Conservation (phyloP, 2,329 filamentous ascomycete species). For the Monilinia aucupariae region DNA sequence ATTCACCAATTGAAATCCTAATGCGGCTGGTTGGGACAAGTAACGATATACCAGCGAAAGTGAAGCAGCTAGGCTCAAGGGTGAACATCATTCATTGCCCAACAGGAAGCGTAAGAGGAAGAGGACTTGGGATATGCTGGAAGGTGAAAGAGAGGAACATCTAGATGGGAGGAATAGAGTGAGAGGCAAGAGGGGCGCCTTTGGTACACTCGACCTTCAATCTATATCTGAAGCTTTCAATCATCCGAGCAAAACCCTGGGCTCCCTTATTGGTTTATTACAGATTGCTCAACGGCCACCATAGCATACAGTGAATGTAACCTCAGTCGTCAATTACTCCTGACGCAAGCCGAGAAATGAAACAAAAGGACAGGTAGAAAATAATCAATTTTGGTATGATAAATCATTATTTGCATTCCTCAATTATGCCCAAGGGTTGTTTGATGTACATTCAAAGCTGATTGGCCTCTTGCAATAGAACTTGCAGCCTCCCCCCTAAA, state of each 20-base stretch:
- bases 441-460: constrained; percentile 15
- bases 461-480: background rate
- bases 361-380: background rate
- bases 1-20: too few relatives aligned
- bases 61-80: too few relatives aligned
- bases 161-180: background rate
- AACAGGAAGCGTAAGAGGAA: too few relatives aligned
- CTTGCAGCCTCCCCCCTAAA: constrained; percentile 13
- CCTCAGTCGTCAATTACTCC: background rate
- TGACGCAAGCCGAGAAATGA: background rate
- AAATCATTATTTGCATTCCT: background rate
- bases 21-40: too few relatives aligned
- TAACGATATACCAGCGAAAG: too few relatives aligned
- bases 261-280: background rate
- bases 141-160: background rate
- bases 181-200: too few relatives aligned
- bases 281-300: background rate
- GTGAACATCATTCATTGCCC: too few relatives aligned
- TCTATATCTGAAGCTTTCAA: too few relatives aligned
- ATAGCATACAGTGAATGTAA: background rate
- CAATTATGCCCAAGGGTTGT: background rate
- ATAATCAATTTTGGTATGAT: background rate
- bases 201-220: too few relatives aligned
- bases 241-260: too few relatives aligned
- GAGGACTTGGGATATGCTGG: background rate